Evolutionary conservation across 1,139 yeast species (phyloP).

Genomic region (Sugiyamaella neomexicana): DNA sequence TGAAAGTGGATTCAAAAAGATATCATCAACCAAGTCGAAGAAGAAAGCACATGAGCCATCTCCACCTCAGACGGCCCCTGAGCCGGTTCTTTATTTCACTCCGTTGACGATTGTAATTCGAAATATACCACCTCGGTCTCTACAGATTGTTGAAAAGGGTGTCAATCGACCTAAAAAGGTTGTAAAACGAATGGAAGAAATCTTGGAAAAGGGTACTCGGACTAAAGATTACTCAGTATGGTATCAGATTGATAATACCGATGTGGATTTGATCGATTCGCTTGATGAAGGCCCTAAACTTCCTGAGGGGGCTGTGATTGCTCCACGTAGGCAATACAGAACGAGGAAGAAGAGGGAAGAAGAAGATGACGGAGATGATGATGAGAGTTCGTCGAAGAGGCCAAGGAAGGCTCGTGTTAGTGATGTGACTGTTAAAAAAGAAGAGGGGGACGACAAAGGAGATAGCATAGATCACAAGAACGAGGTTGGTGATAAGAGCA

Average conservation of each 20-base stretch:
- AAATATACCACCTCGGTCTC: conserved; percentile 63
- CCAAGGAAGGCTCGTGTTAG: conserved; percentile 6
- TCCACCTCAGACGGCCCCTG: conserved; percentile 30
- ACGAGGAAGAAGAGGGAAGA: conserved; percentile 29
- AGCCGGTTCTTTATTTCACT: conserved; percentile 41
- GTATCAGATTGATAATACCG: conserved; percentile 81
- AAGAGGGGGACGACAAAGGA: conserved; percentile 7
- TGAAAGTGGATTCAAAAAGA: conserved; percentile 14
- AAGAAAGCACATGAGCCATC: conserved; percentile 5
- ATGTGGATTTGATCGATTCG: conserved; percentile 52
- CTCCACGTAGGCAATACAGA: conserved; percentile 37
- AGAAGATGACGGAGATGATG: conserved; percentile 22
- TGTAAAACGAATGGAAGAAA: conserved; percentile 58
- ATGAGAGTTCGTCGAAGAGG: conserved; percentile 15
- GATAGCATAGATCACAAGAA: not conserved
- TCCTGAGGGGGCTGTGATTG: conserved; percentile 35
- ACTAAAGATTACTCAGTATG: conserved; percentile 66
- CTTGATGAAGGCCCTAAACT: conserved; percentile 35
- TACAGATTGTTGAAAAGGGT: conserved; percentile 70
- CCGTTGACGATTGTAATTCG: conserved; percentile 64
- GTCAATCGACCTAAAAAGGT: conserved; percentile 59
- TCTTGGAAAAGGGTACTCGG: conserved; percentile 61
- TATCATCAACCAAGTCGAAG: conserved; percentile 23
- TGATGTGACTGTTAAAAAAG: conserved; percentile 11
- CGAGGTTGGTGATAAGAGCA: conserved; percentile 1